These are phyloP conservation scores for barley (Hordeum vulgare) DNA, from an alignment of 176 grass and related monocot species.

Conservation along the genomic window DNA sequence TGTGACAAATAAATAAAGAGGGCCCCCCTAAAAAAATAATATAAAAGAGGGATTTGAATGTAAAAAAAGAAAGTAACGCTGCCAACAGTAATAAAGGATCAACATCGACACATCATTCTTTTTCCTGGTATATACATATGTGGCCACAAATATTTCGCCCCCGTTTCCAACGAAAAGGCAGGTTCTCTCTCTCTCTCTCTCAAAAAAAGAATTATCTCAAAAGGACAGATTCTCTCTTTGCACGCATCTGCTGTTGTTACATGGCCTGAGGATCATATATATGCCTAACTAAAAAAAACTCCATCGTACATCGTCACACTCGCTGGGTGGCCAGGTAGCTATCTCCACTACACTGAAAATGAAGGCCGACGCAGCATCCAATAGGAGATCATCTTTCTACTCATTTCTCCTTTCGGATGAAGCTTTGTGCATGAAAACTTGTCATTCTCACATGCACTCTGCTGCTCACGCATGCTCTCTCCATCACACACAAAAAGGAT, in stretches of 20 bases:
- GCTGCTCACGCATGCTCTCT: neutral
- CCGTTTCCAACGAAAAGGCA: neutral
- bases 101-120: too few species aligned
- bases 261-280: neutral
- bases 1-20: too few species aligned
- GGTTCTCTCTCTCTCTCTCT: neutral
- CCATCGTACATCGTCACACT: neutral
- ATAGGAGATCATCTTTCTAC: neutral
- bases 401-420: neutral
- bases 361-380: neutral
- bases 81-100: too few species aligned
- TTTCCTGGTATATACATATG: neutral
- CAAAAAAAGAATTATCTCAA: neutral
- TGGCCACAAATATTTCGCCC: neutral
- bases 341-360: neutral
- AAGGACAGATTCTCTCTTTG: neutral
- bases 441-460: neutral
- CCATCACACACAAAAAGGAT: neutral
- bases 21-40: too few species aligned
- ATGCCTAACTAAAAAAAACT: constrained; percentile 7
- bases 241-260: neutral
- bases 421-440: neutral
- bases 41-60: too few species aligned
- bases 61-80: too few species aligned
- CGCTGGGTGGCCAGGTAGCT: constrained; percentile 2